Evolutionary conservation across 1,284 basidiomycete genomes (phyloP).

Genomic region (Ustilago lituana): DNA sequence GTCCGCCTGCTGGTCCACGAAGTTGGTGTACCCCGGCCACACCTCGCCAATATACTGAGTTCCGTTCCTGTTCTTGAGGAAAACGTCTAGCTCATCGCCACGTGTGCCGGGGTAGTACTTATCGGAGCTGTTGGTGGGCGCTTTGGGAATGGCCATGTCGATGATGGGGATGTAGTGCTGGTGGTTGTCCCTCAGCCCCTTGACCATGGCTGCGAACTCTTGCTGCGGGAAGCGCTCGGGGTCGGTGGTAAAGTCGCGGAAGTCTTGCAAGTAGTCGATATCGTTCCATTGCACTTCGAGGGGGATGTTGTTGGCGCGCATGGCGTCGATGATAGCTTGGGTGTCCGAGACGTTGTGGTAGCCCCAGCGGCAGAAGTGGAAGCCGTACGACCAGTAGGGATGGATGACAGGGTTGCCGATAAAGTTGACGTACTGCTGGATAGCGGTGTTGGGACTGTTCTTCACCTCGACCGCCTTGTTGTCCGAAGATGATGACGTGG

Average conservation of each 20-base stretch:
- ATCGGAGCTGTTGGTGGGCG: slow-evolving; percentile 68
- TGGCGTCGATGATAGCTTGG: slow-evolving; percentile 35
- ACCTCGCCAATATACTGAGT: slow-evolving; percentile 76
- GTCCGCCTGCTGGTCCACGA: slow-evolving; percentile 40
- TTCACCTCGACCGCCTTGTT: neutral
- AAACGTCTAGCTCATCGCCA: slow-evolving; percentile 51
- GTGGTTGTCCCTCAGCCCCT: slow-evolving; percentile 71
- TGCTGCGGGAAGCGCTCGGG: slow-evolving; percentile 74
- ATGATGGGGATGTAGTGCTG: slow-evolving; percentile 69
- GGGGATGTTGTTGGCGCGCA: slow-evolving; percentile 70
- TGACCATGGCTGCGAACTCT: slow-evolving; percentile 75
- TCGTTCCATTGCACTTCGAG: slow-evolving; percentile 83
- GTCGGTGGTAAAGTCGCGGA: slow-evolving; percentile 77
- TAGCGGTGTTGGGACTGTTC: slow-evolving; percentile 48
- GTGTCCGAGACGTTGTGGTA: slow-evolving; percentile 48
- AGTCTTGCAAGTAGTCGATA: slow-evolving; percentile 75
- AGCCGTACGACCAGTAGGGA: slow-evolving; percentile 54
- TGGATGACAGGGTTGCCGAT: slow-evolving; percentile 46
- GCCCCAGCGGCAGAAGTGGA: slow-evolving; percentile 59
- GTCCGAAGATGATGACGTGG: neutral
- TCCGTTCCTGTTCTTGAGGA: slow-evolving; percentile 55
- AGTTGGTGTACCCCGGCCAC: slow-evolving; percentile 42
- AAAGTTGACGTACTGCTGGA: slow-evolving; percentile 54
- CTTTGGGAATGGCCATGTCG: slow-evolving; percentile 61
- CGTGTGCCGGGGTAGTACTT: slow-evolving; percentile 44